Evolutionary conservation across 2,329 filamentous ascomycete species (phyloP).

Genomic region (Neonectria ditissima): DNA sequence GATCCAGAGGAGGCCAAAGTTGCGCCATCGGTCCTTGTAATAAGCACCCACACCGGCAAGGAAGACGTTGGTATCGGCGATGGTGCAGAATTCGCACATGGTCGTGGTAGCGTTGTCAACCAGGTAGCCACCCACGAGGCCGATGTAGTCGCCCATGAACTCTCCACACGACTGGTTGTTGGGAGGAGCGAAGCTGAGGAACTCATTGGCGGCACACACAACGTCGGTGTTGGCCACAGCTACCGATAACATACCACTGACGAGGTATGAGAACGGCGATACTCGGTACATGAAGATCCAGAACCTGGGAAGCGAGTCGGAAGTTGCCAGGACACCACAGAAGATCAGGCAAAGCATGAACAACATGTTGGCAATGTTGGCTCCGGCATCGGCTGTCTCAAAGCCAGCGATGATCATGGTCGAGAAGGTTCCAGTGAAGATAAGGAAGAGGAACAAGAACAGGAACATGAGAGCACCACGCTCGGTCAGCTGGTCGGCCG

Average conservation of each 20-base stretch:
- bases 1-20: conserved; percentile 73
- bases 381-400: conserved; percentile 73
- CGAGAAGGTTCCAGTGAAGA: conserved; percentile 86
- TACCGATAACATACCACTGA: conserved; percentile 77
- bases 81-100: conserved; percentile 69
- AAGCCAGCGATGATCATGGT: conserved; percentile 79
- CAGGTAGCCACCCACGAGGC: conserved; percentile 64
- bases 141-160: conserved; percentile 68
- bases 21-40: conserved; percentile 74
- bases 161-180: conserved; percentile 67
- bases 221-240: conserved; percentile 77
- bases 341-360: conserved; percentile 69
- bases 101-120: conserved; percentile 59
- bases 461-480: conserved; percentile 85
- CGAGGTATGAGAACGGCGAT: conserved; percentile 85
- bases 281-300: conserved; percentile 69
- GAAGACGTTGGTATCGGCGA: conserved; percentile 65
- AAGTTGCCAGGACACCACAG: conserved; percentile 45
- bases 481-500: conserved; percentile 70
- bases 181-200: conserved; percentile 72
- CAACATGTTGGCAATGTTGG: conserved; percentile 74
- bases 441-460: conserved; percentile 78
- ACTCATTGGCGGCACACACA: conserved; percentile 76
- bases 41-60: conserved; percentile 61
- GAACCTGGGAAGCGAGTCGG: conserved; percentile 68